Evolutionary conservation across 495 filamentous ascomycete genomes (phyloP), one percentile per base, ranked within the genome.

Genomic region (Podospora pseudoanserina): DNA sequence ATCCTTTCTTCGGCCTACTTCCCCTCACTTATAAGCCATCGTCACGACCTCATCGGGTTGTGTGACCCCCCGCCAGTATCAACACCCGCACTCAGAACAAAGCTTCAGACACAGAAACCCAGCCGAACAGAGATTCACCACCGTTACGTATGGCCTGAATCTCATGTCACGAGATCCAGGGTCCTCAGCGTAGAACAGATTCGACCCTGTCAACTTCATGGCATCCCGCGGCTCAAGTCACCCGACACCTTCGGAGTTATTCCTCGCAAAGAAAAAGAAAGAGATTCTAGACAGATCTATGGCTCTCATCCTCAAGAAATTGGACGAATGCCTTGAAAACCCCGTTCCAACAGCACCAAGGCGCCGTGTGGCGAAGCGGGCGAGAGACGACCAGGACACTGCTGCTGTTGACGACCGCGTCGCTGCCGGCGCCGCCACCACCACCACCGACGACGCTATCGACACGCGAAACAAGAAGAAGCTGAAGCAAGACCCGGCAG

Each of bases 121-220:
- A 62, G 61, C n/a, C 23, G 18, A 49, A 49, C 30, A 53, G 6
- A 49, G 57, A 55, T 32, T 64, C 60, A 23, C 71, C 23, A 63
- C 65, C 34, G n/a, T 18, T 57, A 60, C 53, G 61, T 26, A 60
- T 63, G 62, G 39, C 57, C 30, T 60, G 67, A 65, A 68, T 72
- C 72, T 72, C 72, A 77, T 76, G 72, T 73, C 66, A 72, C 67
- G 69, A 72, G 74, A 68, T 74, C 71, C 62, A 69, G 67, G 70
- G 32, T 65, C 65, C 69, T 66, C 56, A 65, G 64, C 58, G 64
- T 71, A 66, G 68, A 63, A 68, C 72, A 68, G 72, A 74, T 72
- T 15, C 56, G 5, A n/a, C 23, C 23, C 30, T 34, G 23, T 62
- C 68, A 56, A 58, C 70, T 74, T 57, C 68, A 78, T 78, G 76